Evolutionary conservation across 257 asterid genomes (phyloP).

Genomic region (Plantago ovata): DNA sequence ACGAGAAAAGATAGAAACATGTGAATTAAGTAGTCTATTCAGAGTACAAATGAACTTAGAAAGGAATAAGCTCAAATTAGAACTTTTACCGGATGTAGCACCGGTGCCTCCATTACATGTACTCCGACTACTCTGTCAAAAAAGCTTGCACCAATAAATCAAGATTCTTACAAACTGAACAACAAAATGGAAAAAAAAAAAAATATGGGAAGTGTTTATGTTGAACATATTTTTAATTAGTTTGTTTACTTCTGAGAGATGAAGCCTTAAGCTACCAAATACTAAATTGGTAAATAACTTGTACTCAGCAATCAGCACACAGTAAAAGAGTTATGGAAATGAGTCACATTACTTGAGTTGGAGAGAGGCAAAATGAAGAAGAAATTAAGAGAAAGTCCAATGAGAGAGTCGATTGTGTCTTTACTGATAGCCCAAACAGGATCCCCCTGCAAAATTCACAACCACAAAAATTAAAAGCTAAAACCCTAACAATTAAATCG

Average conservation of each 20-base stretch:
- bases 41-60: too few relatives aligned
- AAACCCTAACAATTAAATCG: neutral
- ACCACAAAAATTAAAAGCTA: neutral
- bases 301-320: too few relatives aligned
- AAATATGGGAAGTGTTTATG: too few relatives aligned
- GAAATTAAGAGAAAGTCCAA: conserved; percentile 89
- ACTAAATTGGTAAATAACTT: too few relatives aligned
- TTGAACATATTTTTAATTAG: too few relatives aligned
- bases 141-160: conserved; percentile 29
- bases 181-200: neutral
- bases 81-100: conserved; percentile 62
- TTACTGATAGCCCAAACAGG: conserved; percentile 93
- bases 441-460: conserved; percentile 69
- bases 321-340: neutral
- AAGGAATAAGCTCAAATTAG: neutral
- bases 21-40: conserved; percentile 3
- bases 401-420: conserved; percentile 60
- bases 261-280: too few relatives aligned
- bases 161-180: conserved; percentile 23
- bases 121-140: conserved; percentile 93
- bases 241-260: too few relatives aligned
- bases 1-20: conserved; percentile 19
- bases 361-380: conserved; percentile 74
- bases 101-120: conserved; percentile 79
- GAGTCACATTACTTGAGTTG: conserved; percentile 59